Base-by-base conservation (phyloP, 2,329 filamentous ascomycete genomes). In the Cordyceps cateniannulata region DNA sequence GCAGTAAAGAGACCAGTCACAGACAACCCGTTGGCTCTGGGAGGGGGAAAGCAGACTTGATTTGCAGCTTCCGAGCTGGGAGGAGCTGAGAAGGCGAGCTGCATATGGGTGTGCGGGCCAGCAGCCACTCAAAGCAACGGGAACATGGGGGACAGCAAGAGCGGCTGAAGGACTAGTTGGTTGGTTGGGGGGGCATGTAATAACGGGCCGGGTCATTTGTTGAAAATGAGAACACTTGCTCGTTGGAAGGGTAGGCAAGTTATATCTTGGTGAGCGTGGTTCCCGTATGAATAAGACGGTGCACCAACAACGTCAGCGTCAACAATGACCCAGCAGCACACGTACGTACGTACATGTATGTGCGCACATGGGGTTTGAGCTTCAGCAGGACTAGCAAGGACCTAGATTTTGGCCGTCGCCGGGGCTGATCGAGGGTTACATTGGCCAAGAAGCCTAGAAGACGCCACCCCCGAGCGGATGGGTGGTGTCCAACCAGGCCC, bases 341-440 rank as follows among this genome's bases (percentile, higher is more conserved):
- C n/a, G n/a, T n/a, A n/a, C n/a, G n/a, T n/a, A n/a, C n/a, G n/a
- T n/a, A n/a, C n/a, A n/a, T n/a, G 12, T 35, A 35, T 35, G 29
- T 42, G 18, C 16, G 14, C n/a, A 18, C 38, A 42, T 12, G 35
- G 18, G 42, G 27, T 48, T 38, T n/a, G n/a, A 55, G 40, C 38
- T 55, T 18, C 40, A 32, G 40, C 40, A 29, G 27, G 40, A 48
- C 42, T 42, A 45, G n/a, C 20, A 45, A 45, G 42, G 16, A 35
- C 32, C 32, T 6, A 55, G 52, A 45, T 47, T 29, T 24, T 58
- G 55, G 55, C 38, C 27, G 22, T 20, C 55, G 32, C 35, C 22
- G 56, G 56, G 56, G 56, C 56, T 59, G 56, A 59, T 59, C 56
- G 56, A 49, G 47, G 48, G 56, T 59, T 59, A 59, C 56, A 59